These are phyloP conservation scores for Spiromyces aspiralis DNA, from an alignment of 371 early-diverging fungal genomes.

Conservation along the genomic window DNA sequence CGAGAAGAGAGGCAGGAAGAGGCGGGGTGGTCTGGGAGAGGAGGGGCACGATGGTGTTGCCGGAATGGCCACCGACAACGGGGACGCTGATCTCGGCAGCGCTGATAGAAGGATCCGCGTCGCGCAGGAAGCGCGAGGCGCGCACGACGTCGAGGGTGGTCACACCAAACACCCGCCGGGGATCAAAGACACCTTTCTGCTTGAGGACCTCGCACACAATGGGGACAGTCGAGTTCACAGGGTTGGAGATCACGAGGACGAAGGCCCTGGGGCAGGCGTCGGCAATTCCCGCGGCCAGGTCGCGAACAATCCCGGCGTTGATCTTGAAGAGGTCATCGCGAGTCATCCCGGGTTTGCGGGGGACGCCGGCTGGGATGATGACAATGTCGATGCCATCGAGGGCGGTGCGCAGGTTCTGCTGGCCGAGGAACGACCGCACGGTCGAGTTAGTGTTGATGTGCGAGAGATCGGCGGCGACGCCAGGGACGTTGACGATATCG, in stretches of 20 bases:
- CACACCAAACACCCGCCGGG: constrained; percentile 75
- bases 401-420: constrained; percentile 60
- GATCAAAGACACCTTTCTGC: constrained; percentile 51
- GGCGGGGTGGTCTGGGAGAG: constrained; percentile 43
- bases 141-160: constrained; percentile 94
- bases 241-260: constrained; percentile 93
- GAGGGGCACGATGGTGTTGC: constrained; percentile 90
- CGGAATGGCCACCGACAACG: constrained; percentile 97
- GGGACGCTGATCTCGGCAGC: constrained; percentile 60
- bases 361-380: constrained; percentile 96
- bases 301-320: constrained; percentile 85
- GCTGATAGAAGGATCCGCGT: constrained; percentile 44
- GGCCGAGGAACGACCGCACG: constrained; percentile 60
- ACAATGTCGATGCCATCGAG: constrained; percentile 70
- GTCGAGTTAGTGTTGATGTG: constrained; percentile 84
- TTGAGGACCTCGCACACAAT: constrained; percentile 93
- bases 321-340: constrained; percentile 97
- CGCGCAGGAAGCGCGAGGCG: constrained; percentile 85
- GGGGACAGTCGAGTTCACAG: constrained; percentile 98
- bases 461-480: constrained; percentile 91
- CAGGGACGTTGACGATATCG: constrained; percentile 85
- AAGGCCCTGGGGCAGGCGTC: constrained; percentile 74
- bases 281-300: constrained; percentile 48
- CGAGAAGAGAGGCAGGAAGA: constrained; percentile 41
- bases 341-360: constrained; percentile 98